Base-by-base conservation (phyloP, 805 yeast species). In the Candida tammaniensis region DNA sequence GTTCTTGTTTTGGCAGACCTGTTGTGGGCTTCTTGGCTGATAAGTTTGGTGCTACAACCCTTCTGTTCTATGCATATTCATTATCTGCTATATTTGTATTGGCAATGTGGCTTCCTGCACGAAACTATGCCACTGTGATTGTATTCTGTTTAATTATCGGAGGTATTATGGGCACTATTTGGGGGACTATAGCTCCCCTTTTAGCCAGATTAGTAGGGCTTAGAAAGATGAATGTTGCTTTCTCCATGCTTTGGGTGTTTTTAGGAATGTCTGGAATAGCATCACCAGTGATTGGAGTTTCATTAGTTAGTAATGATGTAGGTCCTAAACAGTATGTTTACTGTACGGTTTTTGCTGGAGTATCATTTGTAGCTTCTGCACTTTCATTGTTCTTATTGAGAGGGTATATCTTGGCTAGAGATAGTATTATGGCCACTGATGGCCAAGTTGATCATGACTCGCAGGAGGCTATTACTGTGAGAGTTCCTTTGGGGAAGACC, bases 281-380 rank as follows among this genome's bases (percentile, higher is more conserved):
- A 1, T 69, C 85, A 1, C 86, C 86, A 2, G 68, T 79, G 14
- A 70, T 80, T 40, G 86, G 86, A 5, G 62, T 77, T 12, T 54
- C 70, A 8, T 57, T 80, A 30, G 76, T 74, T 38, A 39, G 44
- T 11, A 54, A 55, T 10, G 42, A 47, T 15, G 52, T 52, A 16
- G 63, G 61, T 25, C 71, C 79, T 6, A 53, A 58, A 6, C 76
- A 72, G 46, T 81, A 78, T 55, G 48, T 57, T 17, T 47, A 74
- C 41, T 76, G 82, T 7, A 65, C 80, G 0, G 64, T 80, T 1
- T 80, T 80, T 52, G 73, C 79, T 13, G 87, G 86, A 0, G 50
- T 61, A n/a, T 59, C 73, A 4, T 80, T 72, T 49, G 40, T 72
- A 15, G 74, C 58, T 8, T 70, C 77, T 8, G 66, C 75, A 1